Conservation (phyloP, 208 protist genomes). For the Trypanosoma mega region DNA sequence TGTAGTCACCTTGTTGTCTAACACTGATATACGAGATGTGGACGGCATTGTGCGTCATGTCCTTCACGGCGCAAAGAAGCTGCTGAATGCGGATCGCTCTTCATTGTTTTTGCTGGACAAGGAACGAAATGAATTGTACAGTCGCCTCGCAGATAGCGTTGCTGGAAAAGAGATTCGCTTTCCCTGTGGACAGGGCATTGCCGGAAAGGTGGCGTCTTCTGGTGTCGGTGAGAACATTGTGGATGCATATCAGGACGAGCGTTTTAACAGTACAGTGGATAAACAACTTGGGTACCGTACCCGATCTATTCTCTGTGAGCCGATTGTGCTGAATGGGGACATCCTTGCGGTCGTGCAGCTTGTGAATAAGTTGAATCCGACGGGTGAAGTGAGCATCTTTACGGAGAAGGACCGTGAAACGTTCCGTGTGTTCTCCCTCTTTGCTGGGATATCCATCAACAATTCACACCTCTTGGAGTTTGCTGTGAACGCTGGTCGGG, state of each 20-base stretch:
- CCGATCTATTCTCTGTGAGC: conserved; percentile 41
- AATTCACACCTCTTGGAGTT: conserved; percentile 85
- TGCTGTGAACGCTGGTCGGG: conserved; percentile 65
- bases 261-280: conserved; percentile 81
- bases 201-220: conserved; percentile 55
- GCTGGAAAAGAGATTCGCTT: conserved; percentile 64
- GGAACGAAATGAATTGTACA: conserved; percentile 79
- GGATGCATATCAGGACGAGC: conserved; percentile 66
- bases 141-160: conserved; percentile 56
- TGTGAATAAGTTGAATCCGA: conserved; percentile 70
- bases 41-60: conserved; percentile 57
- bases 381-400: conserved; percentile 56
- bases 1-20: conserved; percentile 61
- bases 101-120: conserved; percentile 74
- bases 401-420: conserved; percentile 53
- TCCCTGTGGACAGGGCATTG: conserved; percentile 59
- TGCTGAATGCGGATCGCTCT: conserved; percentile 63
- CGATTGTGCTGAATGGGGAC: conserved; percentile 71
- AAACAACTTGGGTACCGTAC: conserved; percentile 78
- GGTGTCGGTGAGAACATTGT: conserved; percentile 57
- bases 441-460: conserved; percentile 84
- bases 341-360: conserved; percentile 87
- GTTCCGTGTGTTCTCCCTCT: conserved; percentile 77
- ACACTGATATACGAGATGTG: conserved; percentile 69
- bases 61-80: conserved; percentile 62